Base-by-base conservation (phyloP, 495 filamentous ascomycete genomes). In the Alectoria sarmentosa region DNA sequence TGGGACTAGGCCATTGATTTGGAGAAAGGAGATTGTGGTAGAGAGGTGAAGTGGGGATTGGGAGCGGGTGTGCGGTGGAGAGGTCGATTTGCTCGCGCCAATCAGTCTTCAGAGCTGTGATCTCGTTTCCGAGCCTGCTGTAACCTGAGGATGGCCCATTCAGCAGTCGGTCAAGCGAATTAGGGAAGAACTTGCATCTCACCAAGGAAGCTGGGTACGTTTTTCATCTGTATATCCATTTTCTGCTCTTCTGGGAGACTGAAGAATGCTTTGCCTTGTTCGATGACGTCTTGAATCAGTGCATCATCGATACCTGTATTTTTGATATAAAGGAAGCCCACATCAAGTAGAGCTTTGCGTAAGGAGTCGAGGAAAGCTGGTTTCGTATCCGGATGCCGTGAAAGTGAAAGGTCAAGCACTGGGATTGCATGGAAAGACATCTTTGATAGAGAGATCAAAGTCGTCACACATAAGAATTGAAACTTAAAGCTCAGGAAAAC, bases 41-140 rank as follows among this genome's bases (percentile, higher is more conserved):
- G 58, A 59, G 67, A 63, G 62, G 71, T 58, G 66, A 58, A 23
- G 49, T 30, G 19, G 66, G 39, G 7, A n/a, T 54, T 15, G 68
- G 69, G n/a, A 69, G 48, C 0, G 67, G 66, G 58, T 72, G 68
- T 72, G 73, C 34, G 69, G 63, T 88, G 38, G 87, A 86, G 60
- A 96, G 83, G 77, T 98, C 93, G 67, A 97, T 90, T 73, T 97
- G 93, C 71, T 98, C 94, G 5, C 94, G 82, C 78, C 78, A 73
- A 65, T 83, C 81, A 13, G 66, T 68, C 41, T 74, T 75, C 10
- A 73, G 65, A 1, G 76, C 76, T 2, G 81, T 83, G 26, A 79
- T 78, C 64, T 82, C 80, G 7, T 76, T 74, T 0, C 79, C 79
- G 9, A 83, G 75, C 57, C 73, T 74, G 14, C 76, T 80, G 65